phyloP scores from a whole-genome alignment of 2,329 filamentous ascomycete species.

The Periconia digitata region DNA sequence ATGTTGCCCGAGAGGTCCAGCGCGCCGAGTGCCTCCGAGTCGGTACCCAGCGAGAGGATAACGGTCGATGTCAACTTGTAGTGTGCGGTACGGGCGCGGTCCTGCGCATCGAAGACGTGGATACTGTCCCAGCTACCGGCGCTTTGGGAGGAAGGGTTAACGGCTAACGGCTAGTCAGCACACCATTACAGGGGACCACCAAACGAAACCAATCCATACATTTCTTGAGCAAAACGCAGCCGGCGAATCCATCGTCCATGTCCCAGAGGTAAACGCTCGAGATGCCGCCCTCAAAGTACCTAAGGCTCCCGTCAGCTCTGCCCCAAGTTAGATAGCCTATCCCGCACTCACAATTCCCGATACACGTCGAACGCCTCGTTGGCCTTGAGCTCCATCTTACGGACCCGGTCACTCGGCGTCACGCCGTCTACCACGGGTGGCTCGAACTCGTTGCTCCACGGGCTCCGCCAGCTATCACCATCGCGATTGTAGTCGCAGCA shows the following conservation, averaged over 20 bases:
- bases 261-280: constrained; percentile 99
- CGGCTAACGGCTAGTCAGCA: constrained; percentile 54
- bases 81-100: constrained; percentile 86
- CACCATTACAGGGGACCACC: neutral
- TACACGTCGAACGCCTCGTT: constrained; percentile 98
- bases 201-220: constrained; percentile 57
- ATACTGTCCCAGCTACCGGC: constrained; percentile 96
- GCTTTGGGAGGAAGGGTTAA: constrained; percentile 64
- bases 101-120: constrained; percentile 95
- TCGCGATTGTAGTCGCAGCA: constrained; percentile 99
- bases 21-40: constrained; percentile 69
- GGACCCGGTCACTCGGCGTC: constrained; percentile 83
- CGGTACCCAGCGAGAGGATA: constrained; percentile 80
- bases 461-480: constrained; percentile 94
- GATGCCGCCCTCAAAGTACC: constrained; percentile 93
- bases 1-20: constrained; percentile 97
- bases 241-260: constrained; percentile 94
- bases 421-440: constrained; percentile 83
- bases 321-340: neutral
- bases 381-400: constrained; percentile 89
- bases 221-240: constrained; percentile 95
- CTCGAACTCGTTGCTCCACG: constrained; percentile 99
- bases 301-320: constrained; percentile 31
- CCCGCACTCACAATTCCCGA: constrained; percentile 68
- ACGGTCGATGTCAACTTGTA: constrained; percentile 98